A percentile compares a stretch with the other conserved stretches of the same genome.
Conservation (phyloP, 176 grass and related monocot genomes). For the Oryza meridionalis region DNA sequence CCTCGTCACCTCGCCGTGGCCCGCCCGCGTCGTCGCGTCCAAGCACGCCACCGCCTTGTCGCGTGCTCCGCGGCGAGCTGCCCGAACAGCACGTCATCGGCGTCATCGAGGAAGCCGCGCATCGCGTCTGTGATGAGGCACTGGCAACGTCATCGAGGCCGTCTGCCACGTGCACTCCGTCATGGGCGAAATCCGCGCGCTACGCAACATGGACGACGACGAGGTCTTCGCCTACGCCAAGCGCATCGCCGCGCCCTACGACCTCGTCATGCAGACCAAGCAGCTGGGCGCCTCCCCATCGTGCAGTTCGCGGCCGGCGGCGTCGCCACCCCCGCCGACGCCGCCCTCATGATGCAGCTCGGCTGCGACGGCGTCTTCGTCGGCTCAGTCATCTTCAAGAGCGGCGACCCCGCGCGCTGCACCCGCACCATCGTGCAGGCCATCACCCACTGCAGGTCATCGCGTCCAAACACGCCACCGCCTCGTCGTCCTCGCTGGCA, state of each 20-base stretch:
- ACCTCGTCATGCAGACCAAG: conserved; percentile 74
- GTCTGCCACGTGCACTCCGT: conserved; percentile 67
- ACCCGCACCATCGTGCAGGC: conserved; percentile 64
- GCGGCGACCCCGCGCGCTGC: conserved; percentile 56
- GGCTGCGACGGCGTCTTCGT: conserved; percentile 42
- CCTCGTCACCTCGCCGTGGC: no score
- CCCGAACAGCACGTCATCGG: no score
- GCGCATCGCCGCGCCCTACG: conserved; percentile 61
- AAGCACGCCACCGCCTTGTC: no score
- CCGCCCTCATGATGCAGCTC: conserved; percentile 66
- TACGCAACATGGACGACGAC: conserved; percentile 67
- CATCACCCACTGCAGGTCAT: conserved; percentile 64
- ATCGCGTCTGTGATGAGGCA: no score
- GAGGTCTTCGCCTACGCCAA: conserved; percentile 68
- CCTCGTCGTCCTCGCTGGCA: no score
- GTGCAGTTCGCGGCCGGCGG: conserved; percentile 66
- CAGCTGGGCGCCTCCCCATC: conserved; percentile 64
- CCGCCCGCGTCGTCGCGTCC: no score
- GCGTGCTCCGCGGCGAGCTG: no score
- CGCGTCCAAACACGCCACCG: no score
- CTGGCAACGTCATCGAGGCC: conserved; percentile 74
- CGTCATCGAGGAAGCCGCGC: no score
- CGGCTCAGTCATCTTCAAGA: conserved; percentile 65
- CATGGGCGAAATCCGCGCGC: conserved; percentile 52
- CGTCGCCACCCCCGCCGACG: conserved; percentile 57